phyloP scores from a whole-genome alignment of 495 filamentous ascomycete species.

The Mycothermus thermophilus region DNA sequence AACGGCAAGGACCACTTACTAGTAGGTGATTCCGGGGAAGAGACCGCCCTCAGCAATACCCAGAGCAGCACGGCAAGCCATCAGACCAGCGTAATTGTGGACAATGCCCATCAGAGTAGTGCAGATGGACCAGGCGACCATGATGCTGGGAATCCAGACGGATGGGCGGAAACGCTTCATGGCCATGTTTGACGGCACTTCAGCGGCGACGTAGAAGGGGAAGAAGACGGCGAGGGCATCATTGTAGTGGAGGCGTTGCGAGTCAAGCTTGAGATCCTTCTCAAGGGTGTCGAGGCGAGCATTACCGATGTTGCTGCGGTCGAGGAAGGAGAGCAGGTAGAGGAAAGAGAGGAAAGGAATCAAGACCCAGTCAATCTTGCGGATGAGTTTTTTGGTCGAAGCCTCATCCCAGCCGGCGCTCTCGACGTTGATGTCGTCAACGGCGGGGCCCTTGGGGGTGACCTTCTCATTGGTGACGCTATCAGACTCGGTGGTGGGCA shows the following conservation, averaged over 20 bases:
- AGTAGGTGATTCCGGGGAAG: conserved; percentile 66
- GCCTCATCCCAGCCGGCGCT: conserved; percentile 14
- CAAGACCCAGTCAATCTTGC: conserved; percentile 36
- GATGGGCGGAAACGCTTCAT: conserved; percentile 52
- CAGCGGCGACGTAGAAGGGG: conserved; percentile 65
- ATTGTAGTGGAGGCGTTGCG: conserved; percentile 49
- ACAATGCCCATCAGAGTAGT: conserved; percentile 58
- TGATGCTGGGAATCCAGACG: conserved; percentile 44
- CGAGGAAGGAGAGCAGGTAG: conserved; percentile 59
- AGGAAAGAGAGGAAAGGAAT: conserved; percentile 41
- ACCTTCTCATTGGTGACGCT: conserved; percentile 20
- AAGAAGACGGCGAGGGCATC: conserved; percentile 66
- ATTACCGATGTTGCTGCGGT: conserved; percentile 68
- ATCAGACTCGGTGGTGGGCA: conserved; percentile 18
- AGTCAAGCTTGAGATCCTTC: conserved; percentile 44
- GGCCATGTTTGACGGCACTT: conserved; percentile 59
- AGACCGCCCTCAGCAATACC: conserved; percentile 69
- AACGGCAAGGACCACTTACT: conserved; percentile 23
- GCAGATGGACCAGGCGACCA: conserved; percentile 45
- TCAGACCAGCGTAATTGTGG: conserved; percentile 54
- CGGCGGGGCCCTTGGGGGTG: conserved; percentile 5
- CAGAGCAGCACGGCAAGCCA: conserved; percentile 57
- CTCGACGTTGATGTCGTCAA: conserved; percentile 10
- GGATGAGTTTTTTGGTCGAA: conserved; percentile 29
- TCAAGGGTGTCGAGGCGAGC: conserved; percentile 60